These are phyloP conservation scores for Paraconiothyrium sp. DNA, from an alignment of 2,329 filamentous ascomycete species.

Conservation along the genomic window DNA sequence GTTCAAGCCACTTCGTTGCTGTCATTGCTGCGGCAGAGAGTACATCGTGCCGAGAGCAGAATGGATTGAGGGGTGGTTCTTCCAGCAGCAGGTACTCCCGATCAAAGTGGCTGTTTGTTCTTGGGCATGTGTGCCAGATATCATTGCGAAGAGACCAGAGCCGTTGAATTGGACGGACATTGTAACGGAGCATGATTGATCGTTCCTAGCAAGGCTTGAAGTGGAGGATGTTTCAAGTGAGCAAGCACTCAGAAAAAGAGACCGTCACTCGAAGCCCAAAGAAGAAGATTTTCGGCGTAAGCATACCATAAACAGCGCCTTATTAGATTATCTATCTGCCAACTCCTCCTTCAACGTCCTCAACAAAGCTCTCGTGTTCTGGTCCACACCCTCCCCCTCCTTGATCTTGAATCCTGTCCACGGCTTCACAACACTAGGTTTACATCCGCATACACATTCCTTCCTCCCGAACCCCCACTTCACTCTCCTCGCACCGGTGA, in stretches of 20 bases:
- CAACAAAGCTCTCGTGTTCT: background rate
- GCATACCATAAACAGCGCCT: background rate
- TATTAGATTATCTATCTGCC: background rate
- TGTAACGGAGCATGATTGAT: conserved; percentile 32
- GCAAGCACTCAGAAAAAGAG: too few relatives aligned
- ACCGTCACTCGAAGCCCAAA: too few relatives aligned
- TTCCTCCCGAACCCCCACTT: background rate
- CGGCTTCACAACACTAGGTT: background rate
- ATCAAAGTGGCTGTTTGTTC: conserved; percentile 42
- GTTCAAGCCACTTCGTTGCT: conserved; percentile 33
- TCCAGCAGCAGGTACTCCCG: conserved; percentile 23
- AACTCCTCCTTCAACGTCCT: background rate
- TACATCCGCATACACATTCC: background rate
- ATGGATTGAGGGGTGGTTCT: conserved; percentile 46
- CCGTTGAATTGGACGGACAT: conserved; percentile 12
- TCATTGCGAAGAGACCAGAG: conserved; percentile 26
- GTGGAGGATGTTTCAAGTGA: too few relatives aligned
- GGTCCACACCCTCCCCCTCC: background rate
- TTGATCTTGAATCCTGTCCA: conserved; percentile 4
- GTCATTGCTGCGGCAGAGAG: conserved; percentile 37
- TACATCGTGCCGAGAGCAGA: conserved; percentile 41
- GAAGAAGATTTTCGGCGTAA: too few relatives aligned
- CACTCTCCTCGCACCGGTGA: background rate
- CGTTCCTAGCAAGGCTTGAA: too few relatives aligned
- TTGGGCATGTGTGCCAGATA: conserved; percentile 42